These are phyloP conservation scores for Polytrichum formosum DNA, from an alignment of 225 moss, liverwort and hornwort species.

Conservation along the genomic window DNA sequence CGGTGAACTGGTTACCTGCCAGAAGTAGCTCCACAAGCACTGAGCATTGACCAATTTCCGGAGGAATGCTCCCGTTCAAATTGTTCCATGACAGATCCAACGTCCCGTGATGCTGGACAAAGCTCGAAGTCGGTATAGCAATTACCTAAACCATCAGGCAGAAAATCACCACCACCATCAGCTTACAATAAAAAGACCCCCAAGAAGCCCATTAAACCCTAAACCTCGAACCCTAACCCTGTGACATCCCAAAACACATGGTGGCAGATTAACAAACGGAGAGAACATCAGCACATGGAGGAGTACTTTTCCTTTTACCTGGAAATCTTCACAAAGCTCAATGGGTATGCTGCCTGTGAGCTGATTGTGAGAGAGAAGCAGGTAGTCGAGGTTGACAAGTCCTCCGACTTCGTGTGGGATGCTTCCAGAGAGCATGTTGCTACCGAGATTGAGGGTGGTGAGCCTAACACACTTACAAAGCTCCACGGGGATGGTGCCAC, in stretches of 20 bases:
- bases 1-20: conserved; percentile 35
- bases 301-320: conserved; percentile 15
- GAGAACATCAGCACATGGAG: not conserved
- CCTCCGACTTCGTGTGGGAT: conserved; percentile 57
- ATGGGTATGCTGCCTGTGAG: conserved; percentile 64
- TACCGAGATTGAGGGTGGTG: conserved; percentile 63
- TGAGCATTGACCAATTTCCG: conserved; percentile 37
- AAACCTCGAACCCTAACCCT: not conserved
- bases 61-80: conserved; percentile 34
- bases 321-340: conserved; percentile 61
- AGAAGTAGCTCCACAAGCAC: conserved; percentile 42
- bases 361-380: conserved; percentile 67
- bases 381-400: conserved; percentile 68
- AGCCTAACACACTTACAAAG: conserved; percentile 67
- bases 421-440: conserved; percentile 55
- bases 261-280: not conserved
- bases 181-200: not conserved
- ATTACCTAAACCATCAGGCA: conserved; percentile 23
- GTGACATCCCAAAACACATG: not conserved
- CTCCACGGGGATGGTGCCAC: conserved; percentile 57
- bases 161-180: not conserved
- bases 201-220: not conserved
- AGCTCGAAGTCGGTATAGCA: conserved; percentile 57
- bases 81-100: conserved; percentile 79
- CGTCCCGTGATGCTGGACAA: conserved; percentile 79